phyloP scores from a whole-genome alignment of 352 stramenopile genomes.

The Phytophthora idaei region DNA sequence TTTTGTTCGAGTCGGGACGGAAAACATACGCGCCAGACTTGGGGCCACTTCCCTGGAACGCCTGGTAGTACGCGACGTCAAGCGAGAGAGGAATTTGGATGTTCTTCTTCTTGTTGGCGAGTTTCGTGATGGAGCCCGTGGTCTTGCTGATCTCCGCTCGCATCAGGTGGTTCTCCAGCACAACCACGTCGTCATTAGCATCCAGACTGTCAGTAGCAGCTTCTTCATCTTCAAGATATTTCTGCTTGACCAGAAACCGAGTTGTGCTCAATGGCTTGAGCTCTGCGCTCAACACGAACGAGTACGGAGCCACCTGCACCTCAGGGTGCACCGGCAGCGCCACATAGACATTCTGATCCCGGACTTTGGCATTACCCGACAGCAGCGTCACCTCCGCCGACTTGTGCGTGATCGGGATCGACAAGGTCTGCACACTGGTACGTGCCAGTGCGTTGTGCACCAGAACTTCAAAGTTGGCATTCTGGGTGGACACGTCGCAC shows the following conservation, averaged over 20 bases:
- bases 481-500: slow-evolving; percentile 82
- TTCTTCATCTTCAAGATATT: slow-evolving; percentile 6
- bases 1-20: slow-evolving; percentile 84
- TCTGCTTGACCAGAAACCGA: slow-evolving; percentile 62
- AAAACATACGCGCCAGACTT: slow-evolving; percentile 98
- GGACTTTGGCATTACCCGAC: slow-evolving; percentile 42
- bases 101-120: slow-evolving; percentile 78
- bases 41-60: slow-evolving; percentile 60
- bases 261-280: slow-evolving; percentile 57
- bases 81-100: slow-evolving; percentile 58
- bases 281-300: slow-evolving; percentile 69
- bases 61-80: slow-evolving; percentile 70
- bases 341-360: slow-evolving; percentile 52
- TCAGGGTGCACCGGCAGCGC: slow-evolving; percentile 60
- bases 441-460: slow-evolving; percentile 74
- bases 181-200: slow-evolving; percentile 36
- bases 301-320: slow-evolving; percentile 58
- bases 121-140: slow-evolving; percentile 59
- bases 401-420: slow-evolving; percentile 60
- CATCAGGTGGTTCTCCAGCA: slow-evolving; percentile 69
- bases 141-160: slow-evolving; percentile 55
- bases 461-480: slow-evolving; percentile 70
- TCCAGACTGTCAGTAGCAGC: slow-evolving; percentile 1
- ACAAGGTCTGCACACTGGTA: slow-evolving; percentile 63
- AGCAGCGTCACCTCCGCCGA: slow-evolving; percentile 46